These are phyloP conservation scores for Vitis rotundifolia DNA, from an alignment of 164 flowering plant genomes.

Conservation along the genomic window DNA sequence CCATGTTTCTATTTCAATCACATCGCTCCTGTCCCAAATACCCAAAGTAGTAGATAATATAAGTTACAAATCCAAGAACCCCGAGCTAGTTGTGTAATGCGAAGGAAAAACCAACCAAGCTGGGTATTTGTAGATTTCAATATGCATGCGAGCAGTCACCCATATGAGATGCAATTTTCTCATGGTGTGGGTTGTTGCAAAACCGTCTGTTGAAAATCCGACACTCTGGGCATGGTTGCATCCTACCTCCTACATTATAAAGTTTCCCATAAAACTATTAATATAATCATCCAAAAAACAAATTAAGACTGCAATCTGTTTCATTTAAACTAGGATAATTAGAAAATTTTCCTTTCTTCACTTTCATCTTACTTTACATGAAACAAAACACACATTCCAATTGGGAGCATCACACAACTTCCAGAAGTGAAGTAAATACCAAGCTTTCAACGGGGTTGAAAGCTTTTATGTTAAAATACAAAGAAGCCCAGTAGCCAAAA, in stretches of 20 bases:
- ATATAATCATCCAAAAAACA: not conserved
- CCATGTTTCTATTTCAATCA: conserved; percentile 98
- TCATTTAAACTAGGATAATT: not conserved
- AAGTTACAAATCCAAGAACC: not conserved
- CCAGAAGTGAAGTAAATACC: no score
- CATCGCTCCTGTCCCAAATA: conserved; percentile 73
- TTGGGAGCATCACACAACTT: no score
- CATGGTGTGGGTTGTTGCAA: conserved; percentile 90
- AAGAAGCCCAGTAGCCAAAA: no score
- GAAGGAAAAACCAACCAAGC: conserved; percentile 64
- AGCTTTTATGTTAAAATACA: no score
- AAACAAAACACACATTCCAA: no score
- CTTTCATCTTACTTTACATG: no score
- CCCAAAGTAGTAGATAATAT: not conserved
- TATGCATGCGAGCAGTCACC: conserved; percentile 99
- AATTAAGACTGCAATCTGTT: no score
- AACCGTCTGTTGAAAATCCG: conserved; percentile 96
- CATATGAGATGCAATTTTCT: conserved; percentile 93
- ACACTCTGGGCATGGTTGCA: conserved; percentile 96
- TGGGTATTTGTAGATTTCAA: conserved; percentile 94
- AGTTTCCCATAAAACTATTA: not conserved
- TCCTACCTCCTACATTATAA: conserved; percentile 73
- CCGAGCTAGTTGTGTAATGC: not conserved
- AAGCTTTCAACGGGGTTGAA: no score
- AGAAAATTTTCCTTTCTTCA: not conserved